phyloP scores from a whole-genome alignment of 1,284 basidiomycete species.

The Ganoderma boninense region DNA sequence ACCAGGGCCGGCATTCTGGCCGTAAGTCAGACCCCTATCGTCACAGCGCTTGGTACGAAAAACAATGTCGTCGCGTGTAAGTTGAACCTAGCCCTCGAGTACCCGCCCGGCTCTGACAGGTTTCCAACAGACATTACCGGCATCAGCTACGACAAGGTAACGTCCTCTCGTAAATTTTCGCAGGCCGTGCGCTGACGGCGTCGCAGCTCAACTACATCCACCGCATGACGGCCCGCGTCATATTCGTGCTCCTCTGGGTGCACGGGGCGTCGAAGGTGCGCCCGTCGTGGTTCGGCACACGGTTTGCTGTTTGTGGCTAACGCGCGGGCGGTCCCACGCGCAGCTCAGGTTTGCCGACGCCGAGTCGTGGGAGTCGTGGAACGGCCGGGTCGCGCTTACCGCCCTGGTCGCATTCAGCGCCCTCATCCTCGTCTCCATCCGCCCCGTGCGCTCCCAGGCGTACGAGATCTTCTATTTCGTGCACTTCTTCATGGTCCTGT shows the following conservation, averaged over 20 bases:
- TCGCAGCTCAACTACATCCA: conserved; percentile 59
- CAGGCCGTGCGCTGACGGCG: neutral
- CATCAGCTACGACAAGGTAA: conserved; percentile 63
- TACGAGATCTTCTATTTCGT: conserved; percentile 41
- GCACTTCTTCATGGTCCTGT: conserved; percentile 39
- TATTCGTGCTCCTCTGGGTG: conserved; percentile 58
- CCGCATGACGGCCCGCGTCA: conserved; percentile 57
- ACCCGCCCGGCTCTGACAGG: neutral
- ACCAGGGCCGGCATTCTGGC: conserved; percentile 60
- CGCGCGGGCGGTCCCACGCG: neutral
- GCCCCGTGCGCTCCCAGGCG: conserved; percentile 32
- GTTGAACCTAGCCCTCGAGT: conserved; percentile 33
- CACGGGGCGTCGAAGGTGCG: conserved; percentile 56
- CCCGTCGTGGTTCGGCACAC: conserved; percentile 4
- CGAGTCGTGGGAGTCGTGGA: conserved; percentile 17
- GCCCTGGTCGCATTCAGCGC: conserved; percentile 31
- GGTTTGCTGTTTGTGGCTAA: neutral
- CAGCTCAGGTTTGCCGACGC: conserved; percentile 9
- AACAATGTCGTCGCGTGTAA: conserved; percentile 69
- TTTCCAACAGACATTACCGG: conserved; percentile 60
- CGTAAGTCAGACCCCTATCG: conserved; percentile 65
- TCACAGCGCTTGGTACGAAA: conserved; percentile 68
- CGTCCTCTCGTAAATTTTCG: neutral
- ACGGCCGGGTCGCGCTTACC: conserved; percentile 28
- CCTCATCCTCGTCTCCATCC: conserved; percentile 35